Evolutionary conservation across 768 basidiomycete species (phyloP), one percentile per base, ranked within the genome.

Genomic region (Scleroderma bovista): DNA sequence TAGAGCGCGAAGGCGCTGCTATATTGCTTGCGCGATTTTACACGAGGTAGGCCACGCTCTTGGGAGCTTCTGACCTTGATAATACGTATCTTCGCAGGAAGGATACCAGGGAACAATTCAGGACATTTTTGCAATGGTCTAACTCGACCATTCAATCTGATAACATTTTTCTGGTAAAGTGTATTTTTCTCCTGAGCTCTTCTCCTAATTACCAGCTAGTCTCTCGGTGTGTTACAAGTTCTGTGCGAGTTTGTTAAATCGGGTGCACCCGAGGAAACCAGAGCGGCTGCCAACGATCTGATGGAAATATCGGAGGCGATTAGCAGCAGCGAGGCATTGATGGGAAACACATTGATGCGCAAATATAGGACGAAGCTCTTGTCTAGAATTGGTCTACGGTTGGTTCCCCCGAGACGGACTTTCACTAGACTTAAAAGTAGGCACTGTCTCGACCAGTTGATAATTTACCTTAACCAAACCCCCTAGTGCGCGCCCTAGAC

Each of bases 1-100:
- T 94, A 50, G 94, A 96, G 61, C 78, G 92, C 7, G 88, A 93
- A 38, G 86, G 80, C 29, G 88, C 91, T 26, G 86, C 87, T 1
- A 64, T 90, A 10, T 69, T 95, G n/a, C 74, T 97, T 6, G 83
- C 93, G 3, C 76, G 84, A 34, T 70, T 94, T 26, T 96, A 88
- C 62, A 82, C 81, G 58, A 82, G 94, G 84, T 86, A 66, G 37
- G 79, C 59, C 26, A 6, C 31, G 17, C 41, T 16, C 9, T 20
- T 26, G 23, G 24, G 3, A n/a, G 37, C 40, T 22, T 5, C 39
- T 29, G 38, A 26, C 20, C 46, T 22, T 43, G 23, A 56, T 65
- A 31, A 64, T 23, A 36, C 33, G 3, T 47, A 19, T 37, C 26
- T 41, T 54, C 32, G 26, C 61, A 84, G 87, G 68, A 80, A 80